These are phyloP conservation scores for Trametes hirsuta DNA, from an alignment of 1,284 basidiomycete genomes.

Conservation along the genomic window DNA sequence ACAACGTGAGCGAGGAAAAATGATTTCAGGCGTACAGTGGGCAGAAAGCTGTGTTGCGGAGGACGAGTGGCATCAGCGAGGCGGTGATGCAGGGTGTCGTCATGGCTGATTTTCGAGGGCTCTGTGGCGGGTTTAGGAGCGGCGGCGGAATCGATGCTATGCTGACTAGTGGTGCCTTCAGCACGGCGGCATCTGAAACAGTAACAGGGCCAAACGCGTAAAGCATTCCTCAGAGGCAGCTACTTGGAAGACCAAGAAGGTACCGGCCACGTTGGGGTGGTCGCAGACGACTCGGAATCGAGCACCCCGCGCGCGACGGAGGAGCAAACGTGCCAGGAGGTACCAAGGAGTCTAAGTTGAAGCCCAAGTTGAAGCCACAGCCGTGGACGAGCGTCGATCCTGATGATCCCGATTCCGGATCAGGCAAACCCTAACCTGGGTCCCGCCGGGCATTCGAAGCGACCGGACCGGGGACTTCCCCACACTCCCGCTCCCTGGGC, in stretches of 20 bases:
- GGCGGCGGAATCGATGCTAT: too few relatives aligned
- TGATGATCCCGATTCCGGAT: slow-evolving; percentile 10
- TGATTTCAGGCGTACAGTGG: too few relatives aligned
- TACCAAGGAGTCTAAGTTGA: too few relatives aligned
- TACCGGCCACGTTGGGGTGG: background rate
- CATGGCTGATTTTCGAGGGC: background rate
- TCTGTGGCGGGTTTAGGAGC: too few relatives aligned
- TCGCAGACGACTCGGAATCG: background rate
- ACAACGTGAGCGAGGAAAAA: background rate
- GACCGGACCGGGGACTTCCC: background rate
- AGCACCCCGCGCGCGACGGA: background rate
- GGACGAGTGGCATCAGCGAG: background rate
- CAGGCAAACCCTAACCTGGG: slow-evolving; percentile 7
- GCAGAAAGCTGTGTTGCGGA: background rate
- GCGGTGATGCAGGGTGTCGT: background rate
- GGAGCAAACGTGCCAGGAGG: too few relatives aligned
- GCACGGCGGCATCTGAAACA: too few relatives aligned
- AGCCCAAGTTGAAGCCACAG: background rate
- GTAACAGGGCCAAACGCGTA: too few relatives aligned
- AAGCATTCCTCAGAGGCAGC: too few relatives aligned
- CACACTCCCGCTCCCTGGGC: background rate
- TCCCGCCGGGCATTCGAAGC: background rate
- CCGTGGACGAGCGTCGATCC: background rate
- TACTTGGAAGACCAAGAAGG: too few relatives aligned
- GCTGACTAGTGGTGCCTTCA: too few relatives aligned